Evolutionary conservation across 306 rosid genomes (phyloP), one percentile per base, ranked within the genome.

Genomic region (Cicer pinnatifidum): DNA sequence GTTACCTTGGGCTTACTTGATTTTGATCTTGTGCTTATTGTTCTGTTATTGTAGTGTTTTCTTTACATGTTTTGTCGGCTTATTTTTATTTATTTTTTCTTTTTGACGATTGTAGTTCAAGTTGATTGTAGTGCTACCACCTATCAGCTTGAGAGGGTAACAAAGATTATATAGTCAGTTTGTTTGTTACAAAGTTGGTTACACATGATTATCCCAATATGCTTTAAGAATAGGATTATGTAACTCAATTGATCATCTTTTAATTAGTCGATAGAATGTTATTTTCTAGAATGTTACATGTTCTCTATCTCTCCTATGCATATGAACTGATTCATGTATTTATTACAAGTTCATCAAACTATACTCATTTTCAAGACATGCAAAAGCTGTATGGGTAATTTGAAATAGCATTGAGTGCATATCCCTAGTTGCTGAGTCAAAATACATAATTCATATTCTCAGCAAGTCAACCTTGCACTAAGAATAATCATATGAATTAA

Each of bases 381-480:
- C 20, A 15, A 53, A 53, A 17, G 60, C 6, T 53, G 35, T 8
- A 17, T 3, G 60, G 35, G 60, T 2, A 10, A 53, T 7, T 53
- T 53, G 33, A 53, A 53, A 53, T 53, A 7, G 33, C 59, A 53
- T 53, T 17, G 11, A 19, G 61, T 0, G 12, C 61, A 17, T 54
- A 54, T 54, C 7, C 7, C 61, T 3, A 1, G 12, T 20, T 3
- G 61, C 3, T 11, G 15, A 15, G 16, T 60, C 64, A 47, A 37
- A 47, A n/a, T 62, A 11, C 78, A 72, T 40, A 58, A 19, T 23
- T 19, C 23, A 19, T 15, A 20, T 78, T 78, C 72, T 51, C 47
- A 10, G 48, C 48, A 62, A 40, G 11, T 47, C 48, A 37, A 51
- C 38, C 41, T 47, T 19, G 13, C 48, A 70, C 11, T 43, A 10